Conservation (phyloP, 1,139 yeast genomes). For the Hansenula sp. region DNA sequence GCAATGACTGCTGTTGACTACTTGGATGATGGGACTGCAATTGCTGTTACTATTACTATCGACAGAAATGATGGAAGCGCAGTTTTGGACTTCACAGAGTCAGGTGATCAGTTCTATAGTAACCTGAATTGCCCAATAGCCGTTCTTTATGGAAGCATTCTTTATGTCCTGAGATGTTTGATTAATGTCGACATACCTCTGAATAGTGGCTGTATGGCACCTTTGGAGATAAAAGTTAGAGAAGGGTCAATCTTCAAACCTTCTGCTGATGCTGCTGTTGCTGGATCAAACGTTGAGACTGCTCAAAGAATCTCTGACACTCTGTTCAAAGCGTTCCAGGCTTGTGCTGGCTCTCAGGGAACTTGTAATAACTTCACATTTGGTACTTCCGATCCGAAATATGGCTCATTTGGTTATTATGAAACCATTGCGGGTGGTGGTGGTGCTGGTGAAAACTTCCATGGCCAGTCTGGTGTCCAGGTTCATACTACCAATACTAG, state of each 20-base stretch:
- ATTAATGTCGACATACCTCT: conserved; percentile 78
- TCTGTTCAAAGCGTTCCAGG: conserved; percentile 67
- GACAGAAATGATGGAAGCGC: conserved; percentile 35
- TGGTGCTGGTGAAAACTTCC: conserved; percentile 65
- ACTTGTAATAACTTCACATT: conserved; percentile 74
- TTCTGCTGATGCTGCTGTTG: conserved; percentile 75
- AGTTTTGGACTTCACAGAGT: conserved; percentile 44
- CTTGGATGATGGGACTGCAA: conserved; percentile 51
- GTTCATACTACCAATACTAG: conserved; percentile 71
- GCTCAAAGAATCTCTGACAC: conserved; percentile 83
- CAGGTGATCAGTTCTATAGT: conserved; percentile 58
- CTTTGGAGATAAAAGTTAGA: conserved; percentile 63
- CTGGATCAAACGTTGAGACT: conserved; percentile 88
- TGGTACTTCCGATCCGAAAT: conserved; percentile 40
- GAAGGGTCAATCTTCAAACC: conserved; percentile 70
- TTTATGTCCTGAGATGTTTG: conserved; percentile 72
- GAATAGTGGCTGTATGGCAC: conserved; percentile 79
- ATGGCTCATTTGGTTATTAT: conserved; percentile 61
- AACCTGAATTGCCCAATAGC: conserved; percentile 68
- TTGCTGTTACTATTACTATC: no score
- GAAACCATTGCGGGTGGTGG: conserved; percentile 72
- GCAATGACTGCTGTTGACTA: no score
- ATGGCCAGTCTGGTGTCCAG: conserved; percentile 63
- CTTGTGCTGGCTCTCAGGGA: conserved; percentile 78
- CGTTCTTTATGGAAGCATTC: conserved; percentile 67